Evolutionary conservation across 345 rosid genomes (phyloP).

Genomic region (Brassica rapa): DNA sequence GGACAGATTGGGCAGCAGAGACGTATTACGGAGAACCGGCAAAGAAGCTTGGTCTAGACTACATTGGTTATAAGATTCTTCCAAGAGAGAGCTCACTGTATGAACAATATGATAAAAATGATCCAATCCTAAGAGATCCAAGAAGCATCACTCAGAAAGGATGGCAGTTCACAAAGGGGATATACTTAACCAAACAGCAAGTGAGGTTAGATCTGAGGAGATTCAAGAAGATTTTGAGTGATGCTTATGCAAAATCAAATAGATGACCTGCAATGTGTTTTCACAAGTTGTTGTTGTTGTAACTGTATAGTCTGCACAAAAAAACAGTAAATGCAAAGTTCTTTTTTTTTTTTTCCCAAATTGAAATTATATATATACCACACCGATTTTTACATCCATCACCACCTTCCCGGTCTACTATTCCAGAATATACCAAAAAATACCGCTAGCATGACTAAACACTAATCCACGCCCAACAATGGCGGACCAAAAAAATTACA

Average conservation of each 20-base stretch:
- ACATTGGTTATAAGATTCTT: slow-evolving; percentile 59
- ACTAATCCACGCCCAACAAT: too few relatives aligned
- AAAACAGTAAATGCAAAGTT: slow-evolving; percentile 13
- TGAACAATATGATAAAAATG: slow-evolving; percentile 53
- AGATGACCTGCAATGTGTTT: slow-evolving; percentile 25
- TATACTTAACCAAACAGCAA: slow-evolving; percentile 67
- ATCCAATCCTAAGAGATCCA: slow-evolving; percentile 68
- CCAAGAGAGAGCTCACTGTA: slow-evolving; percentile 74
- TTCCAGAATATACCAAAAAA: too few relatives aligned
- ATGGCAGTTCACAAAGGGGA: slow-evolving; percentile 74
- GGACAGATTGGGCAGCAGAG: slow-evolving; percentile 88
- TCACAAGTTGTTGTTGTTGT: background rate
- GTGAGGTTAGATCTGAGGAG: slow-evolving; percentile 56
- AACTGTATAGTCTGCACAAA: slow-evolving; percentile 32
- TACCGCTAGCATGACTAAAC: too few relatives aligned
- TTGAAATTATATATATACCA: too few relatives aligned
- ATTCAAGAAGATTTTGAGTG: slow-evolving; percentile 57
- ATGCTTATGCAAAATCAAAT: slow-evolving; percentile 48
- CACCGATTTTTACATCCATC: too few relatives aligned
- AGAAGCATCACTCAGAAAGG: slow-evolving; percentile 59
- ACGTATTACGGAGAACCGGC: slow-evolving; percentile 81
- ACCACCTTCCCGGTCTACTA: too few relatives aligned
- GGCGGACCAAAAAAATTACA: too few relatives aligned
- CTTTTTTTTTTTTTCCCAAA: too few relatives aligned
- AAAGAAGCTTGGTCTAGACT: slow-evolving; percentile 68